Conservation (phyloP, 805 yeast genomes). For the Ogataea chonburiensis region DNA sequence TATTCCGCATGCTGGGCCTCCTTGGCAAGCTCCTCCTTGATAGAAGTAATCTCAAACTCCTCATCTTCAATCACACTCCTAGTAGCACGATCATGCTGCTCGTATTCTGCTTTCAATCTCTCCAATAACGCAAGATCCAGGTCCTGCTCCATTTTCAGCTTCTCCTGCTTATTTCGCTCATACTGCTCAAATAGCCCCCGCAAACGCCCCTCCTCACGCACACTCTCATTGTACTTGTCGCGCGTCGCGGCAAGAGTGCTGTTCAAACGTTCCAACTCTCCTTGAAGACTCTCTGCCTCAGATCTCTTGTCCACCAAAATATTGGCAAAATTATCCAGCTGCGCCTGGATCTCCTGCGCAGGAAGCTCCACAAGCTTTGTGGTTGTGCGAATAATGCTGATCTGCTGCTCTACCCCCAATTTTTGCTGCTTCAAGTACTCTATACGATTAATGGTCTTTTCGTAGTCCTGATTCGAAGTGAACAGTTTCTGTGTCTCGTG, state of each 20-base stretch:
- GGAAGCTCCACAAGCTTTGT: conserved; percentile 47
- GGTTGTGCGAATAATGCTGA: conserved; percentile 47
- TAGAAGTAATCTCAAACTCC: conserved; percentile 16
- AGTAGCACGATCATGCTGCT: conserved; percentile 4
- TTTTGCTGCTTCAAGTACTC: conserved; percentile 55
- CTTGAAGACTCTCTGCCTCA: conserved; percentile 13
- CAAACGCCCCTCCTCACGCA: conserved; percentile 56
- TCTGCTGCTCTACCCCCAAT: conserved; percentile 47
- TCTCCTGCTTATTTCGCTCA: conserved; percentile 19
- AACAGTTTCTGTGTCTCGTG: conserved; percentile 62
- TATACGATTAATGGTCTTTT: conserved; percentile 60
- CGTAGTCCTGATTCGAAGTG: conserved; percentile 78
- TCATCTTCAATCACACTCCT: conserved; percentile 15
- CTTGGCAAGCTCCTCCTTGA: conserved; percentile 38
- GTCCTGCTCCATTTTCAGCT: conserved; percentile 14
- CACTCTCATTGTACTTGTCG: conserved; percentile 35
- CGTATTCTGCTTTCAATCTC: conserved; percentile 1
- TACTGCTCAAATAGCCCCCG: conserved; percentile 34
- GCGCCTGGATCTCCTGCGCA: conserved; percentile 39
- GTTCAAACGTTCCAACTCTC: conserved; percentile 19
- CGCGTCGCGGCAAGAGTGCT: conserved; percentile 26
- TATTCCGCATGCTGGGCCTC: conserved; percentile 45
- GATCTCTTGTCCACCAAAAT: conserved; percentile 27
- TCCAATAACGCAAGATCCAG: conserved; percentile 14
- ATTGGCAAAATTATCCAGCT: conserved; percentile 42